Evolutionary conservation across 805 yeast species (phyloP).

Genomic region (Kazachstania psychrophila): DNA sequence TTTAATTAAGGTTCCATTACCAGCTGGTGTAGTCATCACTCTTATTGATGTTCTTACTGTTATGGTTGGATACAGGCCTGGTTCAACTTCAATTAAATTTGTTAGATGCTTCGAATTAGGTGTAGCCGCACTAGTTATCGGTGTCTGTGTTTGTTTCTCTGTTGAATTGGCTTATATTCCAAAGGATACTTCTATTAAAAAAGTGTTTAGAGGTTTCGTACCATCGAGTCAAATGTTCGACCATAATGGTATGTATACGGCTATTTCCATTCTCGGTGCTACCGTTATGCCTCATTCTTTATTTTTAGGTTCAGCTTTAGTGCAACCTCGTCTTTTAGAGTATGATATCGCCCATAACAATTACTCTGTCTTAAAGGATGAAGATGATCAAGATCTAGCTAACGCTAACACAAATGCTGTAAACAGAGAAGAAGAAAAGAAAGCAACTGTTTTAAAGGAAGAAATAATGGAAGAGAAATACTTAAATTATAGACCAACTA

Average conservation of each 20-base stretch:
- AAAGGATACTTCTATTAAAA: slow-evolving; percentile 34
- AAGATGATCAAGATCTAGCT: slow-evolving; percentile 1
- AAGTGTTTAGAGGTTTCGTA: slow-evolving; percentile 56
- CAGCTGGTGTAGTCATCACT: slow-evolving; percentile 71
- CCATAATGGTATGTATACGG: slow-evolving; percentile 58
- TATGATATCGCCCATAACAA: slow-evolving; percentile 55
- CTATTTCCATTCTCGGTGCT: slow-evolving; percentile 82
- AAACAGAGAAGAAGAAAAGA: slow-evolving; percentile 10
- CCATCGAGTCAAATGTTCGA: slow-evolving; percentile 47
- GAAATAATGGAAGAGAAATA: slow-evolving; percentile 33
- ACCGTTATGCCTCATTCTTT: slow-evolving; percentile 91
- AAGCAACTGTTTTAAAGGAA: slow-evolving; percentile 11
- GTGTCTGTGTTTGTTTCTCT: slow-evolving; percentile 74
- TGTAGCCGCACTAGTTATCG: slow-evolving; percentile 60
- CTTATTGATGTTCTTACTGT: slow-evolving; percentile 74
- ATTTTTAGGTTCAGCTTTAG: slow-evolving; percentile 77
- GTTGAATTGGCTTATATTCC: slow-evolving; percentile 56
- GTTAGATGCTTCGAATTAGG: slow-evolving; percentile 67
- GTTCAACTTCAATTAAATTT: slow-evolving; percentile 62
- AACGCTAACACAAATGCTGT: not conserved
- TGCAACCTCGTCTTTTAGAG: slow-evolving; percentile 73
- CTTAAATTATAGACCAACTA: slow-evolving; percentile 56
- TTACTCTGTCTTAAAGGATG: slow-evolving; percentile 23
- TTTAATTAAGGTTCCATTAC: slow-evolving; percentile 61
- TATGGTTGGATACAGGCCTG: slow-evolving; percentile 68